phyloP scores from a whole-genome alignment of 208 protist species.

The Wallacemonas sp. region DNA sequence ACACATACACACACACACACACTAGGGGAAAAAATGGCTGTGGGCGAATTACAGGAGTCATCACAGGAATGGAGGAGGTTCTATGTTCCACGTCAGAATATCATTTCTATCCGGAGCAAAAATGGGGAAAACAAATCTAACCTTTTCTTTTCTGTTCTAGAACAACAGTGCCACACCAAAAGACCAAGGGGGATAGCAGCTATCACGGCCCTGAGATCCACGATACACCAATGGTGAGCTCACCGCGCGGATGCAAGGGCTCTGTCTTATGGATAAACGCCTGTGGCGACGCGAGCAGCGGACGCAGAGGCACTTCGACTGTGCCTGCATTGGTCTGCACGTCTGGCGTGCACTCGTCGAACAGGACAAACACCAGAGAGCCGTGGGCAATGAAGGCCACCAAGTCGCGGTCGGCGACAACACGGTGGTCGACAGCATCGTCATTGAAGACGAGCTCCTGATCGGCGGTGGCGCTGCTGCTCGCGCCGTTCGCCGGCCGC shows the following conservation, averaged over 20 bases:
- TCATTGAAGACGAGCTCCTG: constrained; percentile 51
- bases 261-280: constrained; percentile 56
- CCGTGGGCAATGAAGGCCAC: constrained; percentile 66
- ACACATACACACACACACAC: too few relatives aligned
- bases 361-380: constrained; percentile 77
- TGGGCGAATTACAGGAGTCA: too few relatives aligned
- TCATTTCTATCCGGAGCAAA: too few relatives aligned
- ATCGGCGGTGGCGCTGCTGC: constrained; percentile 43
- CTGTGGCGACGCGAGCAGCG: constrained; percentile 63
- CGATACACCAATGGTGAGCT: constrained; percentile 67
- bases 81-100: too few relatives aligned
- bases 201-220: constrained; percentile 54
- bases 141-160: too few relatives aligned
- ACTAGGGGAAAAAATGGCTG: too few relatives aligned
- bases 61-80: too few relatives aligned
- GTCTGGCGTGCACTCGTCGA: constrained; percentile 72
- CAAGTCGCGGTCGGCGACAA: constrained; percentile 67
- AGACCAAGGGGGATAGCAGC: background rate
- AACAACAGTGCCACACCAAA: too few relatives aligned
- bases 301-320: constrained; percentile 66
- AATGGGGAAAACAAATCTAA: too few relatives aligned
- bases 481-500: constrained; percentile 26
- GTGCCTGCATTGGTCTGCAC: constrained; percentile 68
- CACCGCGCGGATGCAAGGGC: constrained; percentile 70
- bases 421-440: constrained; percentile 71